A percentile compares a stretch with the other conserved stretches of the same genome.
phyloP scores from a whole-genome alignment of 306 rosid genomes.

The Cucurbita argyrosperma region DNA sequence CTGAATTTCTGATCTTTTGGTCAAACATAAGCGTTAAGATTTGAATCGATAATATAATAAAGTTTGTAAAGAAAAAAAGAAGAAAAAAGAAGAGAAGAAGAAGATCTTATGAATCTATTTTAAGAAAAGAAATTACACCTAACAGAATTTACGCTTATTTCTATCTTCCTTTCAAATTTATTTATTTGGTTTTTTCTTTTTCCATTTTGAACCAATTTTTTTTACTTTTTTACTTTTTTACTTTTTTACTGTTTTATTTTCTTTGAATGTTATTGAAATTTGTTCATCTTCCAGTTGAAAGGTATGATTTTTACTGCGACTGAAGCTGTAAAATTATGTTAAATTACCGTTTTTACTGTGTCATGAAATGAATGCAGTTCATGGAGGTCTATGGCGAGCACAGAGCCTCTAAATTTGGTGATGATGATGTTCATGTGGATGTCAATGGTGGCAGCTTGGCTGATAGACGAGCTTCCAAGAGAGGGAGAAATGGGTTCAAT shows the following conservation, averaged over 20 bases:
- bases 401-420: not conserved
- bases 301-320: not conserved
- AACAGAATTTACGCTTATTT: conserved; percentile 1
- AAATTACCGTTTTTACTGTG: not conserved
- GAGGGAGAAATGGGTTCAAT: conserved; percentile 29
- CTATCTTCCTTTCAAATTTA: not conserved
- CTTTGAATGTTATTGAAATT: not conserved
- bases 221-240: not conserved
- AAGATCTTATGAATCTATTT: not conserved
- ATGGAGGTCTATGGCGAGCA: not conserved
- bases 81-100: not conserved
- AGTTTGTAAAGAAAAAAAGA: not conserved
- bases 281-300: not conserved
- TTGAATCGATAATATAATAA: no score
- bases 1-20: no score
- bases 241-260: not conserved
- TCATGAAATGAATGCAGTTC: not conserved
- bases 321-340: not conserved
- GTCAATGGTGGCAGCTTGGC: conserved; percentile 25
- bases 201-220: not conserved
- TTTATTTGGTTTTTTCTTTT: not conserved
- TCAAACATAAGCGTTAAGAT: no score
- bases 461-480: conserved; percentile 41
- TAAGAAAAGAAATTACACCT: not conserved
- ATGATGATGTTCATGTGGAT: not conserved